Evolutionary conservation across 2,329 filamentous ascomycete species (phyloP).

Genomic region (Monilinia vaccinii-corymbosi): DNA sequence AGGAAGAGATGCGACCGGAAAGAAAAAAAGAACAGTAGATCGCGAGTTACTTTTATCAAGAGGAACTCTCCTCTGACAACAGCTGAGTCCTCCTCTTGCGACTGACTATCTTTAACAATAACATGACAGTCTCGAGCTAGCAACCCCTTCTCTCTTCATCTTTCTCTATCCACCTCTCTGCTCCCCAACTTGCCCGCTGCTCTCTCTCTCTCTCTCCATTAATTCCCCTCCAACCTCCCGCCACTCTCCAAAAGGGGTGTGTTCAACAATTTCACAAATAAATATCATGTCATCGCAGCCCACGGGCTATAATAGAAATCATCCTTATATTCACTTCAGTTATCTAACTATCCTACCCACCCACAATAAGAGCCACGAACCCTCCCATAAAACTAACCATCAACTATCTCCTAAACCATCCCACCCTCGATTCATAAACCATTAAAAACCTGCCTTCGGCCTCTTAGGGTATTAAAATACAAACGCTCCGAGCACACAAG

Average conservation of each 20-base stretch:
- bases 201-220: not conserved
- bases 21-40: too few species aligned
- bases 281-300: not conserved
- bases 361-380: not conserved
- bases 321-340: not conserved
- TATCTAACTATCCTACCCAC: not conserved
- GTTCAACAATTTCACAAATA: not conserved
- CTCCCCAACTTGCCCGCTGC: too few species aligned
- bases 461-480: conserved; percentile 2
- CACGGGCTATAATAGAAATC: not conserved
- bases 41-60: too few species aligned
- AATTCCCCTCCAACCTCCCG: not conserved
- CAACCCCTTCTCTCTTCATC: too few species aligned
- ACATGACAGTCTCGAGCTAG: too few species aligned
- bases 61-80: too few species aligned
- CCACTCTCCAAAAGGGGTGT: not conserved
- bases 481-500: not conserved
- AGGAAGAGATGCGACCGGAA: too few species aligned
- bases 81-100: too few species aligned
- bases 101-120: too few species aligned
- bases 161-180: too few species aligned
- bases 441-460: not conserved
- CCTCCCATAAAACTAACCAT: not conserved
- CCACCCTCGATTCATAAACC: not conserved
- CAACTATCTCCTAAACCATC: not conserved